These are phyloP conservation scores for Lentinula aciculospora DNA, from an alignment of 768 basidiomycete genomes.

Conservation along the genomic window DNA sequence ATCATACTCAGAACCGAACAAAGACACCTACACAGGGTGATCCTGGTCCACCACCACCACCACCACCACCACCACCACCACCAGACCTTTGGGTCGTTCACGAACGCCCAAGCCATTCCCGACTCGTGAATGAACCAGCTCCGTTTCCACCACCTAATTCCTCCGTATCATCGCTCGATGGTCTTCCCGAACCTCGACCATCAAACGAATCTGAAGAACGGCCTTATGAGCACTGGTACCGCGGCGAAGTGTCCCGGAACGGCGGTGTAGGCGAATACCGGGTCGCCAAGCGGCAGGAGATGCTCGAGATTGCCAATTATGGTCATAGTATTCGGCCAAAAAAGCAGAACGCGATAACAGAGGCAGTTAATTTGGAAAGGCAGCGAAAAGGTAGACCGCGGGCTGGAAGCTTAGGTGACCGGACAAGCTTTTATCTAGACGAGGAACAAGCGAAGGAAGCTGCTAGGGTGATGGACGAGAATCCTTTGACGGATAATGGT, in stretches of 20 bases:
- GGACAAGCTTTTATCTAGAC: slow-evolving; percentile 67
- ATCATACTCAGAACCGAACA: neutral
- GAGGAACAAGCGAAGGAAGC: slow-evolving; percentile 41
- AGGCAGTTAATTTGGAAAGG: slow-evolving; percentile 18
- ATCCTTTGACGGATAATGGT: slow-evolving; percentile 71
- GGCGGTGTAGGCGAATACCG: slow-evolving; percentile 85
- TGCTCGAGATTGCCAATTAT: slow-evolving; percentile 85
- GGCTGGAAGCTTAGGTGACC: slow-evolving; percentile 55
- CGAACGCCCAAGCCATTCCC: slow-evolving; percentile 29
- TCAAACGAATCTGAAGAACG: slow-evolving; percentile 77
- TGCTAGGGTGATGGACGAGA: slow-evolving; percentile 67
- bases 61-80: neutral
- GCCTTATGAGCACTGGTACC: slow-evolving; percentile 88
- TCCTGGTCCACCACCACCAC: neutral
- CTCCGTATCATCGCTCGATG: slow-evolving; percentile 35
- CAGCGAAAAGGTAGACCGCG: slow-evolving; percentile 35
- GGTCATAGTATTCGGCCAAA: slow-evolving; percentile 42
- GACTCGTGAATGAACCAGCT: slow-evolving; percentile 57
- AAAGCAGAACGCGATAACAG: slow-evolving; percentile 15
- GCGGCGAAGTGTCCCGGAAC: slow-evolving; percentile 80
- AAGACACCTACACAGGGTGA: slow-evolving; percentile 1
- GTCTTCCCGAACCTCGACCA: slow-evolving; percentile 39
- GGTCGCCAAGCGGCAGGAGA: slow-evolving; percentile 70
- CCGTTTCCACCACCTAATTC: slow-evolving; percentile 45
- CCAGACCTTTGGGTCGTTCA: slow-evolving; percentile 7